Evolutionary conservation across 805 yeast species (phyloP).

Genomic region (Starmerella davenportii): DNA sequence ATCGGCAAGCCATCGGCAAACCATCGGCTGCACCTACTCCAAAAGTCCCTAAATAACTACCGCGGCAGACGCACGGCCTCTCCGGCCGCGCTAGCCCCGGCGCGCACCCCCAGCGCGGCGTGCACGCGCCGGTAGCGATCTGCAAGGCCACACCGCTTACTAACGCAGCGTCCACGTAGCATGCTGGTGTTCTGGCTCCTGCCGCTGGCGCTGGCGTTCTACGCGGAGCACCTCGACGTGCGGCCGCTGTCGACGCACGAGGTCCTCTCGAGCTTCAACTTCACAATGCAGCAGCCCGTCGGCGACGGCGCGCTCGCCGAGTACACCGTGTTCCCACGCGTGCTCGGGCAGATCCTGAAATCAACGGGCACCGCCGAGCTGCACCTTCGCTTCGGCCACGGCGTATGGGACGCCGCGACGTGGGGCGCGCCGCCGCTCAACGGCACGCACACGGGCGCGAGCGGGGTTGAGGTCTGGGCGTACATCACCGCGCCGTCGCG

Average conservation of each 20-base stretch:
- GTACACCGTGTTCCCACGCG: conserved; percentile 45
- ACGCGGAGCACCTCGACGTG: conserved; percentile 42
- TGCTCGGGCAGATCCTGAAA: conserved; percentile 59
- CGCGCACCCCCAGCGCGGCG: too few relatives aligned
- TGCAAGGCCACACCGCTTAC: too few relatives aligned
- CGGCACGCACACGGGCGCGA: conserved; percentile 70
- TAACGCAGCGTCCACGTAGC: too few relatives aligned
- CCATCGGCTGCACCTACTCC: too few relatives aligned
- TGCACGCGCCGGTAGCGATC: too few relatives aligned
- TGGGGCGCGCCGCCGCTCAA: conserved; percentile 71
- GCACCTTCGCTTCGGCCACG: conserved; percentile 76
- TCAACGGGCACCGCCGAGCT: conserved; percentile 52
- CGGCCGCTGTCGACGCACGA: conserved; percentile 60
- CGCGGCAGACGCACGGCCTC: too few relatives aligned
- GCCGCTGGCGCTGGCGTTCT: conserved; percentile 18
- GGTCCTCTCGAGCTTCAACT: conserved; percentile 52
- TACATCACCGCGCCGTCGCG: conserved; percentile 45
- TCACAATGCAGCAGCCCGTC: conserved; percentile 22
- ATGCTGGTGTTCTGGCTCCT: not conserved
- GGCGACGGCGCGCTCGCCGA: conserved; percentile 9
- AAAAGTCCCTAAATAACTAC: too few relatives aligned
- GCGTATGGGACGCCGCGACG: conserved; percentile 78
- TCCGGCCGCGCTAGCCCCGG: too few relatives aligned
- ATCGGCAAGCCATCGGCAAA: too few relatives aligned
- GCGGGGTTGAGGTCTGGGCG: conserved; percentile 91